Evolutionary conservation across 306 rosid species (phyloP), one percentile per base, ranked within the genome.

Genomic region (Comarum palustre): DNA sequence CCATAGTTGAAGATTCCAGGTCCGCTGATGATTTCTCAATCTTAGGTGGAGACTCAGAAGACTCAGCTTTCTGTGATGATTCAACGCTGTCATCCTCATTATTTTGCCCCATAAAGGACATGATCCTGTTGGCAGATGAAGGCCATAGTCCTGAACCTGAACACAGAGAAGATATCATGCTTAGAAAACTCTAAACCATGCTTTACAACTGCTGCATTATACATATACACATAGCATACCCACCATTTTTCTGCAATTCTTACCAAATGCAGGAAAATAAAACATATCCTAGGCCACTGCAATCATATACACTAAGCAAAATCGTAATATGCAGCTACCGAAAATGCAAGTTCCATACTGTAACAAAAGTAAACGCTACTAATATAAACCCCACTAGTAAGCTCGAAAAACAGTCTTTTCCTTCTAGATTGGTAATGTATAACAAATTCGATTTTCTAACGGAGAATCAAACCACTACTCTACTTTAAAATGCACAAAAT

Each of bases 71-170:
- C 61, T 77, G 84, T 20, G 87, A 82, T 41, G 86, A 74, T 71
- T 87, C 87, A 42, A 67, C 85, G 38, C 55, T 58, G 57, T 69
- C 78, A 74, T 86, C 92, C 82, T 82, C 97, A 64, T 27, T 79
- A 73, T 66, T 88, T 66, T 83, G 89, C 68, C 99, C 99, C 82
- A 87, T 85, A 65, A 91, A 82, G 59, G 96, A 78, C 85, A 87
- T 83, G 62, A 89, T 89, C 74, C 84, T 80, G 24, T 94, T 97
- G 8, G 92, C 41, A 16, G 90, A 69, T 36, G 83, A 54, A 70
- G 92, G 83, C 99, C 96, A 84, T 70, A 89, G 75, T 79, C 90
- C 96, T 68, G 97, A 80, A 82, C 76, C 96, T 91, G 83, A 82
- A 77, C 65, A 68, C 17, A 73, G 57, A 79, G 76, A 76, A 43